Conservation (phyloP, 139 green algal genomes). For the Micromonas commoda region DNA sequence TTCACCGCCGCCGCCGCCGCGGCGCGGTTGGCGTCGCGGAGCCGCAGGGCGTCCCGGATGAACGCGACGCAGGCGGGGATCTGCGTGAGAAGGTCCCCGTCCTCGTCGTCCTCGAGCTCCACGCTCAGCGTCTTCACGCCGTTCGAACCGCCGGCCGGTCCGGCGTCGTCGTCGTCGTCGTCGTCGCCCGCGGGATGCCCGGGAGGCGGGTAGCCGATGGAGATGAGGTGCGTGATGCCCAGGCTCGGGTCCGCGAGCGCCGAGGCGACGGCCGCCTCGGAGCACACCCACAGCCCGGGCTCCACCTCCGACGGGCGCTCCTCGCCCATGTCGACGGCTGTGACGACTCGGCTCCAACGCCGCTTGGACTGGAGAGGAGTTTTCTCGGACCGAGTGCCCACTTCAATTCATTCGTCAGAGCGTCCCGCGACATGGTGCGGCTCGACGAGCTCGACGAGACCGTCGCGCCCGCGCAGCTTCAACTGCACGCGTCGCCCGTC, state of each 20-base stretch:
- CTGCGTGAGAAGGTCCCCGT: conserved; percentile 19
- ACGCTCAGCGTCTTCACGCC: background rate
- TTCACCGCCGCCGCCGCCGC: no score
- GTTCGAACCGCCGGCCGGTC: background rate
- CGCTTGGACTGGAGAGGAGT: no score
- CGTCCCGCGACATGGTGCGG: background rate
- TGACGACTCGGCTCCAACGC: no score
- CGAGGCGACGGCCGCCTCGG: background rate
- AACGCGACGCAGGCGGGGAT: background rate
- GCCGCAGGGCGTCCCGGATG: background rate
- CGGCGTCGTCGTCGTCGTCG: background rate
- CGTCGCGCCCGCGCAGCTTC: no score
- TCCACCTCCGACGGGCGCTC: background rate
- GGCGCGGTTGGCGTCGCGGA: no score
- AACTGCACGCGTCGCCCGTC: background rate
- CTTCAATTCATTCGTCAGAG: no score
- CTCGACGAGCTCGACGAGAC: background rate
- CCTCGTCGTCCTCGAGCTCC: conserved; percentile 23
- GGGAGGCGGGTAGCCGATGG: conserved; percentile 7
- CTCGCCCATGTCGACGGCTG: no score
- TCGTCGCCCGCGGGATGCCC: background rate
- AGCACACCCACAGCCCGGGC: background rate
- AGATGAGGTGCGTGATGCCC: conserved; percentile 1
- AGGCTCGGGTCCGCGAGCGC: background rate
- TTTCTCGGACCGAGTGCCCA: no score